Percentiles rank a stretch among this genome's conserved stretches.
Evolutionary conservation across 2,329 filamentous ascomycete species (phyloP).

Genomic region (Dothistroma pini): DNA sequence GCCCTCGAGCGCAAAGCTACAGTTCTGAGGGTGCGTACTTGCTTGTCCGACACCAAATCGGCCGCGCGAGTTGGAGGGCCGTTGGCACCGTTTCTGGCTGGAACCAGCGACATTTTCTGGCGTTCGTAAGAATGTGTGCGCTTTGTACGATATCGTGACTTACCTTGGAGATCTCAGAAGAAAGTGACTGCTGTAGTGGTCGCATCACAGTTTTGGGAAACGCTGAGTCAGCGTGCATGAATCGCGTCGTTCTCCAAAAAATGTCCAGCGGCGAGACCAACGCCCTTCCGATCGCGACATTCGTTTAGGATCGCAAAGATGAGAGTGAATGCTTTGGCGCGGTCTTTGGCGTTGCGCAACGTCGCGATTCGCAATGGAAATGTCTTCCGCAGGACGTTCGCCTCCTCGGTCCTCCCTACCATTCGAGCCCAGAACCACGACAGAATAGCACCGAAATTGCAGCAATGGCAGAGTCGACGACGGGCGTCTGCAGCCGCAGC

Average conservation of each 20-base stretch:
- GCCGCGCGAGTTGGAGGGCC: slow-evolving; percentile 30
- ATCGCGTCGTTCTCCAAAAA: neutral
- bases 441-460: slow-evolving; percentile 21
- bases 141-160: slow-evolving; percentile 11
- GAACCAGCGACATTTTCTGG: slow-evolving; percentile 33
- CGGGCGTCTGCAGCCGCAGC: slow-evolving; percentile 31
- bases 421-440: slow-evolving; percentile 28
- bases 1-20: too few relatives aligned
- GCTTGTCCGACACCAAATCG: slow-evolving; percentile 26
- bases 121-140: slow-evolving; percentile 11
- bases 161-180: slow-evolving; percentile 11
- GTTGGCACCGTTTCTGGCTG: slow-evolving; percentile 35
- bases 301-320: slow-evolving; percentile 9
- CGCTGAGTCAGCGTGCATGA: neutral
- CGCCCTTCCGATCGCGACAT: too few relatives aligned
- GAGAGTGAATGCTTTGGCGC: slow-evolving; percentile 25
- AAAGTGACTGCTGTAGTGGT: neutral
- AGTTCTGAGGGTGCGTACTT: neutral
- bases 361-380: slow-evolving; percentile 18
- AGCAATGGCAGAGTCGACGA: slow-evolving; percentile 21
- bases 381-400: slow-evolving; percentile 18
- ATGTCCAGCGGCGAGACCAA: neutral
- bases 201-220: neutral
- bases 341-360: slow-evolving; percentile 27
- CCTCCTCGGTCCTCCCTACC: slow-evolving; percentile 20